Conservation (phyloP, 2,329 filamentous ascomycete species). For the Microcera coccophila region DNA sequence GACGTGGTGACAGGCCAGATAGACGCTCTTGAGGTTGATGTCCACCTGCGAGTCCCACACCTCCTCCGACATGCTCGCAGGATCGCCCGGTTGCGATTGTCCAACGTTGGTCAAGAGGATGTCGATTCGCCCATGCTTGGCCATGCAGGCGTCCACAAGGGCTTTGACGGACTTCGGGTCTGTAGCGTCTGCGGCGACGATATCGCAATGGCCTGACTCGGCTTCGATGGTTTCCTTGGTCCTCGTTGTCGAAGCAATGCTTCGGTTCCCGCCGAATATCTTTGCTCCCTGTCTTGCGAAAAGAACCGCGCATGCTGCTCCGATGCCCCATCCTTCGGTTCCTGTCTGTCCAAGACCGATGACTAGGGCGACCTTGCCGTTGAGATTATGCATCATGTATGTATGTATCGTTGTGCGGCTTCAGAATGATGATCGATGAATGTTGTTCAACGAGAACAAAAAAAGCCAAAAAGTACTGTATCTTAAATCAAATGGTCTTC, state of each 20-base stretch:
- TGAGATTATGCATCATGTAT: conserved; percentile 35
- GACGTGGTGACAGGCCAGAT: conserved; percentile 49
- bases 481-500: too few species aligned
- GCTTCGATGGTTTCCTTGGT: conserved; percentile 37
- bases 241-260: conserved; percentile 36
- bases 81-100: conserved; percentile 49
- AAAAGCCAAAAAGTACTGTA: too few species aligned
- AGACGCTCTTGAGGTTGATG: conserved; percentile 54
- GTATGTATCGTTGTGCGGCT: neutral
- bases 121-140: conserved; percentile 53
- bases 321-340: conserved; percentile 47
- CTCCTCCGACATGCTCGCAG: conserved; percentile 45
- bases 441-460: too few species aligned
- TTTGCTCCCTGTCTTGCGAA: conserved; percentile 46
- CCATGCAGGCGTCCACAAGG: conserved; percentile 49
- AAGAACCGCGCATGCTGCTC: conserved; percentile 45
- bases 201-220: conserved; percentile 32
- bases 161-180: conserved; percentile 47
- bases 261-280: conserved; percentile 50
- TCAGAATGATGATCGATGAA: too few species aligned
- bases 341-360: conserved; percentile 45
- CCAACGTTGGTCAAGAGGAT: conserved; percentile 61
- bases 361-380: conserved; percentile 42
- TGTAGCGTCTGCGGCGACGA: conserved; percentile 50
- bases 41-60: conserved; percentile 51